Conservation (phyloP, 2,329 filamentous ascomycete species). For the Madurella mycetomatis region DNA sequence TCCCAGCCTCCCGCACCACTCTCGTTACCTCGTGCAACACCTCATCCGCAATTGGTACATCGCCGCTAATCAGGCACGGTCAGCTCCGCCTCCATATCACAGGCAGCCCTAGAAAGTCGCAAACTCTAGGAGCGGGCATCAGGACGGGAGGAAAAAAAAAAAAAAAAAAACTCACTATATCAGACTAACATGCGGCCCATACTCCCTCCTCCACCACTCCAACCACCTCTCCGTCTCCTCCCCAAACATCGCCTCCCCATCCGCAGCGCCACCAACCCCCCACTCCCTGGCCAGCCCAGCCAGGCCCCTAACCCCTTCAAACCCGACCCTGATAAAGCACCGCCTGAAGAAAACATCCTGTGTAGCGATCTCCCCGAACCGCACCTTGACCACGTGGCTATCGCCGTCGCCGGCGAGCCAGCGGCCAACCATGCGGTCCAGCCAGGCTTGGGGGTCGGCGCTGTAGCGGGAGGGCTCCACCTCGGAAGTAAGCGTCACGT, state of each 20-base stretch:
- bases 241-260: constrained; percentile 6
- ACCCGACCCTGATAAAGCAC: constrained; percentile 27
- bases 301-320: constrained; percentile 23
- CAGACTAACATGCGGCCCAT: constrained; percentile 32
- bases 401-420: constrained; percentile 4
- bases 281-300: constrained; percentile 27
- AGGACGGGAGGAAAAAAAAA: not conserved
- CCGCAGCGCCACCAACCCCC: constrained; percentile 25
- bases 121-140: not conserved
- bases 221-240: constrained; percentile 28
- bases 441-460: constrained; percentile 28
- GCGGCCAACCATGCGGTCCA: constrained; percentile 24
- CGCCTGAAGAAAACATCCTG: constrained; percentile 30
- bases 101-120: not conserved
- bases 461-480: constrained; percentile 25
- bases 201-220: constrained; percentile 26
- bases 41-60: constrained; percentile 24
- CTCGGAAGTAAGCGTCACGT: constrained; percentile 31
- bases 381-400: constrained; percentile 13
- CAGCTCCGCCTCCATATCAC: not conserved
- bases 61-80: constrained; percentile 21
- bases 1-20: constrained; percentile 25
- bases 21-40: constrained; percentile 22
- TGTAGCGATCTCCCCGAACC: constrained; percentile 23
- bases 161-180: constrained; percentile 30